Evolutionary conservation across 164 flowering plant species (phyloP).

Genomic region (Magnolia changhungtana): DNA sequence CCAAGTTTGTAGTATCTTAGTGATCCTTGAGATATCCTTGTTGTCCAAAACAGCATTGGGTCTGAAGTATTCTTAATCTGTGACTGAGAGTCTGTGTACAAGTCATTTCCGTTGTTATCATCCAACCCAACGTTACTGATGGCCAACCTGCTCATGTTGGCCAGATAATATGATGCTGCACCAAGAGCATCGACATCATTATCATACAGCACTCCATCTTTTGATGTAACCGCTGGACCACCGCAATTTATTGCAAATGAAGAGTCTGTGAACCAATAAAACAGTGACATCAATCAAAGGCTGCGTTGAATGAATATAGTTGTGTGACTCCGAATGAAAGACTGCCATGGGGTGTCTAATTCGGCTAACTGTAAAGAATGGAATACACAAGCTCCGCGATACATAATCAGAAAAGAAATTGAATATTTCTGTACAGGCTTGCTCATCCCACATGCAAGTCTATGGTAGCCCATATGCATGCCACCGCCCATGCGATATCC

Average conservation of each 20-base stretch:
- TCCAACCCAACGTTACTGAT: conserved; percentile 68
- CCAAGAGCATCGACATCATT: conserved; percentile 56
- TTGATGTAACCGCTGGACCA: conserved; percentile 42
- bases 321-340: no score
- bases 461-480: no score
- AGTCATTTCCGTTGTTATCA: conserved; percentile 27
- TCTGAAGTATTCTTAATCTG: conserved; percentile 53
- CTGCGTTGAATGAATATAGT: no score
- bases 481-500: no score
- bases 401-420: no score
- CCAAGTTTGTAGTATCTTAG: conserved; percentile 81
- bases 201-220: conserved; percentile 40
- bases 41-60: conserved; percentile 61
- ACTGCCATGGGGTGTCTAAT: no score
- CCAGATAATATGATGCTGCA: conserved; percentile 59
- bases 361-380: no score
- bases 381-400: no score
- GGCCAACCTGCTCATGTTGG: conserved; percentile 51
- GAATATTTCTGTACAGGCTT: no score
- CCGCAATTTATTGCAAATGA: conserved; percentile 73
- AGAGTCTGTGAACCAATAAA: conserved; percentile 43
- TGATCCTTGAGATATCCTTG: conserved; percentile 68
- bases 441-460: no score
- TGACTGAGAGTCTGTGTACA: conserved; percentile 22
- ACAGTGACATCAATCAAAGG: no score